These are phyloP conservation scores for Oidium heveae DNA, from an alignment of 2,329 filamentous ascomycete genomes.

Conservation along the genomic window DNA sequence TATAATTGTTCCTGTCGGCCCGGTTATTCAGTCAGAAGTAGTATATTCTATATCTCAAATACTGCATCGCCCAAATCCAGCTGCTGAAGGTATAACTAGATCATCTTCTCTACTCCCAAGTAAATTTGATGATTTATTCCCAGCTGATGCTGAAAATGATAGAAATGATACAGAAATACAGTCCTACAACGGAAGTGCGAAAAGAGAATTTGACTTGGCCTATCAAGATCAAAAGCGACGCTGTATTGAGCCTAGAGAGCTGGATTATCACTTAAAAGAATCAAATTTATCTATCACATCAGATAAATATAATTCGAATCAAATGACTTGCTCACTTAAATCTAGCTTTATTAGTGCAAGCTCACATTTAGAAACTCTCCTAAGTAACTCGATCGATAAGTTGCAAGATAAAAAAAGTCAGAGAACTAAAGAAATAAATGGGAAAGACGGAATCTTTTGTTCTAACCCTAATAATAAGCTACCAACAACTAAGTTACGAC, in stretches of 20 bases:
- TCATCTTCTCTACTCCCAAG: constrained; percentile 26
- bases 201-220: constrained; percentile 7
- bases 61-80: constrained; percentile 34
- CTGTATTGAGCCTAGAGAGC: constrained; percentile 7
- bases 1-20: constrained; percentile 35
- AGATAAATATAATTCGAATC: constrained; percentile 16
- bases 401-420: constrained; percentile 1
- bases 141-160: constrained; percentile 30
- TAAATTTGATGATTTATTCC: constrained; percentile 42
- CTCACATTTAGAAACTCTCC: constrained; percentile 11
- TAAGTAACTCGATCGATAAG: no score
- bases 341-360: constrained; percentile 11
- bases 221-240: constrained; percentile 9
- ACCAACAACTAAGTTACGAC: background rate
- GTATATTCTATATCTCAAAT: constrained; percentile 47
- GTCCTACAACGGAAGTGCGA: constrained; percentile 15
- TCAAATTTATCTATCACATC: background rate
- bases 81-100: constrained; percentile 18
- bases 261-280: constrained; percentile 4
- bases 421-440: background rate
- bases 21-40: constrained; percentile 36
- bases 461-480: background rate
- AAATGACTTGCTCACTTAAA: constrained; percentile 26
- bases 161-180: constrained; percentile 12
- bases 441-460: background rate